These are phyloP conservation scores for Rhodosorus marinus DNA, from an alignment of 23 red algal species.

Conservation along the genomic window DNA sequence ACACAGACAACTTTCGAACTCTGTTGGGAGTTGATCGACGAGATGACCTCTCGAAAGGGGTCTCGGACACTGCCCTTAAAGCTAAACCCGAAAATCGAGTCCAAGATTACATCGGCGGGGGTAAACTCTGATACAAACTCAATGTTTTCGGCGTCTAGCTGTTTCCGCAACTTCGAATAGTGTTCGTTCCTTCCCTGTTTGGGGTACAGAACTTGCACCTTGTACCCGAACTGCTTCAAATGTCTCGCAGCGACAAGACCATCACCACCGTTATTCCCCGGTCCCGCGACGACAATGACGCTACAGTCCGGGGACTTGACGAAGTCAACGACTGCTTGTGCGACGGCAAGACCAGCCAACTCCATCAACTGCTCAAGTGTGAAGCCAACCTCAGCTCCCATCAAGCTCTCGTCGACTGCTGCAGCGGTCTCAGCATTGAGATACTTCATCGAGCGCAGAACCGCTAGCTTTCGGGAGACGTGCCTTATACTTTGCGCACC, in stretches of 20 bases:
- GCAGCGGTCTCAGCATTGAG: constrained; percentile 15
- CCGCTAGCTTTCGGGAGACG: too few relatives aligned
- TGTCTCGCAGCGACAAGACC: constrained; percentile 96
- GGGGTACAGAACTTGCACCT: constrained; percentile 25
- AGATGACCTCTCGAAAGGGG: constrained; percentile 19
- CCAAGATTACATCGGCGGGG: constrained; percentile 15
- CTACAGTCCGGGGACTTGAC: not conserved
- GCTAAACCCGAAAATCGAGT: constrained; percentile 91
- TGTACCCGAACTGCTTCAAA: constrained; percentile 48
- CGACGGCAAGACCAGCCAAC: constrained; percentile 77
- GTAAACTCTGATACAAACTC: not conserved
- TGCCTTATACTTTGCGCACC: too few relatives aligned
- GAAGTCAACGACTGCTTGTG: constrained; percentile 21
- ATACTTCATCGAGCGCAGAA: too few relatives aligned
- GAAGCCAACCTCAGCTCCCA: constrained; percentile 29
- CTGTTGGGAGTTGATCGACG: constrained; percentile 7
- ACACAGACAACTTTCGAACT: constrained; percentile 13
- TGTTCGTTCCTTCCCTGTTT: constrained; percentile 2
- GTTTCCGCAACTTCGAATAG: constrained; percentile 29
- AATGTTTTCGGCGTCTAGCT: constrained; percentile 26
- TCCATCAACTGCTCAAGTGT: constrained; percentile 89
- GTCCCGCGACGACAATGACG: constrained; percentile 52
- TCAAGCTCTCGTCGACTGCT: constrained; percentile 16
- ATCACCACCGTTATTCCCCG: constrained; percentile 98
- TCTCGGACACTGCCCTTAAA: constrained; percentile 42